Base-by-base conservation (phyloP, 495 filamentous ascomycete genomes). In the Trichoderma reesei region DNA sequence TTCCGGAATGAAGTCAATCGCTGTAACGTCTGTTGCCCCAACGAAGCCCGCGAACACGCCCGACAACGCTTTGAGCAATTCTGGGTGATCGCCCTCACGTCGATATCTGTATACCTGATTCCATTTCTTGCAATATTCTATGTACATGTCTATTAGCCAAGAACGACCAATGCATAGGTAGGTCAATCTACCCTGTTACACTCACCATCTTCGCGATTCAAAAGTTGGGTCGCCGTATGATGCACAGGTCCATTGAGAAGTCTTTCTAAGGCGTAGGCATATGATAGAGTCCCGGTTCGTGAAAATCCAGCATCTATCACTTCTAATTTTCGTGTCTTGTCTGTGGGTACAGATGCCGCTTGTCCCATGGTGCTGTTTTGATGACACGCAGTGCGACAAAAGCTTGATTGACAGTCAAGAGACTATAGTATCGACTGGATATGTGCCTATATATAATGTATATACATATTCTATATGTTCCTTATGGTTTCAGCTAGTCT, bases 281-380 rank as follows among this genome's bases (percentile, higher is more conserved):
- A 77, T 16, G 79, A 80, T 1, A 79, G 74, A 11, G 80, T 82
- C 14, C 80, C 81, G 2, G 80, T 82, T 39, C 80, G 74, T 18
- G 80, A 76, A 36, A 76, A 77, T 10, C 80, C 80, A 5, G 81
- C 80, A 5, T 78, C 78, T 64, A 82, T 82, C 26, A 82, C 77
- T 64, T 75, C 71, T 11, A 80, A 64, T 46, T 65, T 67, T 64
- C 68, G 67, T 1, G 68, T 71, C 41, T 68, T 67, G 42, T 75
- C 73, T 0, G 68, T 72, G 5, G 72, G 73, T 48, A 72, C 69
- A 31, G 73, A 75, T 9, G 71, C 68, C 31, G 68, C 65, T 4
- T 69, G 69, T 16, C 73, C 72, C 72, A 75, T 75, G 14, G 13
- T 62, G 14, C 7, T 1, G 26, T 26, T 26, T 26, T 26, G 26